Percentiles rank a stretch among this genome's conserved stretches.
phyloP scores from a whole-genome alignment of 2,329 filamentous ascomycete genomes.

The Dothistroma septosporum region DNA sequence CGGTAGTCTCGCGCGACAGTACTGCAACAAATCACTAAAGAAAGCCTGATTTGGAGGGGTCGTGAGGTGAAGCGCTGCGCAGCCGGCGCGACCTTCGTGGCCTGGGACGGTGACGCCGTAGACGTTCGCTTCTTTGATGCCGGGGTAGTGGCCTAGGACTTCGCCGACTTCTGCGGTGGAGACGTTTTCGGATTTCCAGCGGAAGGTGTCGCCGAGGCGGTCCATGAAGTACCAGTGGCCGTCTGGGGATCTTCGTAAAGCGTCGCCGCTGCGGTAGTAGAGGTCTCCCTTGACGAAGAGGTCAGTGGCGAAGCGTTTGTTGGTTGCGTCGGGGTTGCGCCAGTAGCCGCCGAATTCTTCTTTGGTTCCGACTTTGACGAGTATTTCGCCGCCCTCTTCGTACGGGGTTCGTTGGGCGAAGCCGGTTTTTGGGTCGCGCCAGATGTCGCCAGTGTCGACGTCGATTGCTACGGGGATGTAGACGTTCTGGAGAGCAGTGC shows the following conservation, averaged over 20 bases:
- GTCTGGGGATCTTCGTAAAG: slow-evolving; percentile 39
- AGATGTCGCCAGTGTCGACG: slow-evolving; percentile 62
- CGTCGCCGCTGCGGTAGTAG: slow-evolving; percentile 45
- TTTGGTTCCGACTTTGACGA: slow-evolving; percentile 58
- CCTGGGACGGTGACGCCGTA: slow-evolving; percentile 46
- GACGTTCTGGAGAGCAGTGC: slow-evolving; percentile 50
- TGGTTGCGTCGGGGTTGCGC: slow-evolving; percentile 61
- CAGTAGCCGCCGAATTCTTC: slow-evolving; percentile 65
- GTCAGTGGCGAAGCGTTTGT: slow-evolving; percentile 49
- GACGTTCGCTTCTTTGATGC: slow-evolving; percentile 44
- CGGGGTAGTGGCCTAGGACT: slow-evolving; percentile 39
- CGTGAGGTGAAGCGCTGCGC: slow-evolving; percentile 52
- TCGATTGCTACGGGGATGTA: slow-evolving; percentile 68
- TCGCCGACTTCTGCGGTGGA: slow-evolving; percentile 45
- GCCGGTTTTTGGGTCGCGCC: slow-evolving; percentile 62
- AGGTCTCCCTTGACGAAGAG: slow-evolving; percentile 45
- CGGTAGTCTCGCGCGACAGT: slow-evolving; percentile 59
- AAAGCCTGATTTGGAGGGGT: slow-evolving; percentile 48
- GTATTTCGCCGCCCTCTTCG: slow-evolving; percentile 67
- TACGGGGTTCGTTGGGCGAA: slow-evolving; percentile 62
- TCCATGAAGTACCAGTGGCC: slow-evolving; percentile 48
- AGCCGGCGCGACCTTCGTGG: slow-evolving; percentile 50
- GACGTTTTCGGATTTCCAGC: slow-evolving; percentile 48
- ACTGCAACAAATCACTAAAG: slow-evolving; percentile 55
- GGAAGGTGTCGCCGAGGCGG: slow-evolving; percentile 45